Conservation (phyloP, 2,329 filamentous ascomycete species). For the Penicillium sp. region DNA sequence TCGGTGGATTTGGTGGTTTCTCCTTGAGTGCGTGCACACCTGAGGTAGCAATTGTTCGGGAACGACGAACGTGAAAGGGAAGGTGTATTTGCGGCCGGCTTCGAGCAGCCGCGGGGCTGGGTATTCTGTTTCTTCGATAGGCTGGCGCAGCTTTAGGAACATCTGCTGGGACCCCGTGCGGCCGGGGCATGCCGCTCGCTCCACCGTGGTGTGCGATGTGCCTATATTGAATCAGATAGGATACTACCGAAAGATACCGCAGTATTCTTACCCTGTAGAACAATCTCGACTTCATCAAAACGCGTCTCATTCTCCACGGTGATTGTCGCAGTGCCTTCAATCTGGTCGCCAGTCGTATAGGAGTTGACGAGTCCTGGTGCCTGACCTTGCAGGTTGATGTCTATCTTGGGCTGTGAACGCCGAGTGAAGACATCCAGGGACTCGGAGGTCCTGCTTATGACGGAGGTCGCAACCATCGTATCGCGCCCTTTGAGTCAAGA, state of each 20-base stretch:
- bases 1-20: slow-evolving; percentile 52
- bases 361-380: slow-evolving; percentile 42
- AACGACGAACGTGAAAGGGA: slow-evolving; percentile 64
- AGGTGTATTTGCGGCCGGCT: slow-evolving; percentile 56
- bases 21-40: slow-evolving; percentile 55
- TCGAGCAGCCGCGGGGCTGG: slow-evolving; percentile 56
- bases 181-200: slow-evolving; percentile 55
- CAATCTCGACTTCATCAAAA: slow-evolving; percentile 60
- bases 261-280: slow-evolving; percentile 52
- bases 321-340: slow-evolving; percentile 55
- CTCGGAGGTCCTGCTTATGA: slow-evolving; percentile 26
- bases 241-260: neutral
- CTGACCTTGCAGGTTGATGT: slow-evolving; percentile 32
- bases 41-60: slow-evolving; percentile 60
- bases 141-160: slow-evolving; percentile 63
- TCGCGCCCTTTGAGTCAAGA: neutral
- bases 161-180: slow-evolving; percentile 57
- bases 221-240: slow-evolving; percentile 36
- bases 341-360: slow-evolving; percentile 58
- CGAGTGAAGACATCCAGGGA: slow-evolving; percentile 28
- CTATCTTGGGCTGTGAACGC: slow-evolving; percentile 31
- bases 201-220: slow-evolving; percentile 53
- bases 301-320: slow-evolving; percentile 51
- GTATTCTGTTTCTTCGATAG: slow-evolving; percentile 53
- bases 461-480: slow-evolving; percentile 25